Percentiles rank a stretch among this genome's conserved stretches.
These are phyloP conservation scores for Rheum nobile DNA, from an alignment of 148 eudicot species.

Conservation along the genomic window DNA sequence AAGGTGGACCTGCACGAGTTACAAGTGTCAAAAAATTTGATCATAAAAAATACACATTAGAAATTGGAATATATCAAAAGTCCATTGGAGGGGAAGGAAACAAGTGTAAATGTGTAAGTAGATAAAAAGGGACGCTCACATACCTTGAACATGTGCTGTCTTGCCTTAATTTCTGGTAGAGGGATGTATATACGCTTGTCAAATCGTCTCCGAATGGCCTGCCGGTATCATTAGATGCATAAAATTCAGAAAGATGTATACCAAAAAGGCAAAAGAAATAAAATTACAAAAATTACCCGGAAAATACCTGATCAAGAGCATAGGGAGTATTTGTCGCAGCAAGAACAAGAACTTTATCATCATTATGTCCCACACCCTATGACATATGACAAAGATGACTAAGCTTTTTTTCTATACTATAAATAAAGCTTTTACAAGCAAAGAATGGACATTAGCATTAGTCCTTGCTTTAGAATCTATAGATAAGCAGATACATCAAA, in stretches of 20 bases:
- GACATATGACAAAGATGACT: not conserved
- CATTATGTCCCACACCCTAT: constrained; percentile 94
- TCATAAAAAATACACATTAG: not conserved
- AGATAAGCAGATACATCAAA: not conserved
- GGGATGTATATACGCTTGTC: constrained; percentile 98
- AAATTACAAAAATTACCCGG: not conserved
- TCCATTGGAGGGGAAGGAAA: not conserved
- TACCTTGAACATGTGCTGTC: constrained; percentile 98
- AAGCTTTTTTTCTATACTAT: not conserved
- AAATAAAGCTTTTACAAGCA: not conserved
- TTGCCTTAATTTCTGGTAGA: constrained; percentile 87
- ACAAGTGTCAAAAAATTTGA: not conserved
- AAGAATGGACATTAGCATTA: not conserved
- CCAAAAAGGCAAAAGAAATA: not conserved
- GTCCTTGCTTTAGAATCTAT: not conserved
- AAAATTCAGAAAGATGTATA: not conserved
- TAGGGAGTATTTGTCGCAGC: constrained; percentile 99
- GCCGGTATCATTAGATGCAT: constrained; percentile 14
- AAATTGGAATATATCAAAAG: not conserved
- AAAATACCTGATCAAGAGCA: constrained; percentile 81
- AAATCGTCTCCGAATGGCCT: constrained; percentile 94
- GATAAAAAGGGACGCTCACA: constrained; percentile 2
- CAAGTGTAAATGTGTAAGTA: not conserved
- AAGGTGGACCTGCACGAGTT: constrained; percentile 60
- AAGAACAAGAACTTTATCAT: constrained; percentile 97